Evolutionary conservation across 208 protist genomes (phyloP).

Genomic region (Naegleria lovaniensis): DNA sequence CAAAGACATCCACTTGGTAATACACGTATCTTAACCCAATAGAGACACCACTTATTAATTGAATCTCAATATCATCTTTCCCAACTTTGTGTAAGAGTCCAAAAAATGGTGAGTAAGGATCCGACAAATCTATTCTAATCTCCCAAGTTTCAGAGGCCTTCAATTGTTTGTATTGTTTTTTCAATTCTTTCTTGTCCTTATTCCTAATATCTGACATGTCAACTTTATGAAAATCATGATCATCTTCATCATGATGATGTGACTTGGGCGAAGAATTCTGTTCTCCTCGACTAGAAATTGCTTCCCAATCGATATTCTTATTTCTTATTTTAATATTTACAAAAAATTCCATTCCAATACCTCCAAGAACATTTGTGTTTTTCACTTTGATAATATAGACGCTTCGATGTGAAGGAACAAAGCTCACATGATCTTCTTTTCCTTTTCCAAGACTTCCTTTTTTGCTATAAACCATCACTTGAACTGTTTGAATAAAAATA

Average conservation of each 20-base stretch:
- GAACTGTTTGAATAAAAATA: neutral
- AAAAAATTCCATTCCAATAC: neutral
- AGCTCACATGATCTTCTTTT: neutral
- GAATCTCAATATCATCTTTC: neutral
- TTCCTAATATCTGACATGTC: neutral
- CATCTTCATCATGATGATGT: neutral
- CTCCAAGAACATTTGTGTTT: neutral
- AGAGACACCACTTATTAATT: neutral
- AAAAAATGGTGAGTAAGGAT: neutral
- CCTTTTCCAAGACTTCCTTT: neutral
- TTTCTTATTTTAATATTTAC: neutral
- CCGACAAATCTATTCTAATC: neutral
- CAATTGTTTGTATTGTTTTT: neutral
- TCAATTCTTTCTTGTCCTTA: neutral
- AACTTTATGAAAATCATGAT: neutral
- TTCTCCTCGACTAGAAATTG: neutral
- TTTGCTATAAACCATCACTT: neutral
- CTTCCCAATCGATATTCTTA: neutral
- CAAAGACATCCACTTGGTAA: neutral
- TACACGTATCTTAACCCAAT: neutral
- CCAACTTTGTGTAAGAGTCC: neutral
- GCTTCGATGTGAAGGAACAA: neutral
- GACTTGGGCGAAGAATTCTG: neutral
- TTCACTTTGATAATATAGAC: neutral
- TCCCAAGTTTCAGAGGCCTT: neutral